Base-by-base conservation (phyloP, 1,139 yeast genomes). In the Zygosaccharomyces sapae region DNA sequence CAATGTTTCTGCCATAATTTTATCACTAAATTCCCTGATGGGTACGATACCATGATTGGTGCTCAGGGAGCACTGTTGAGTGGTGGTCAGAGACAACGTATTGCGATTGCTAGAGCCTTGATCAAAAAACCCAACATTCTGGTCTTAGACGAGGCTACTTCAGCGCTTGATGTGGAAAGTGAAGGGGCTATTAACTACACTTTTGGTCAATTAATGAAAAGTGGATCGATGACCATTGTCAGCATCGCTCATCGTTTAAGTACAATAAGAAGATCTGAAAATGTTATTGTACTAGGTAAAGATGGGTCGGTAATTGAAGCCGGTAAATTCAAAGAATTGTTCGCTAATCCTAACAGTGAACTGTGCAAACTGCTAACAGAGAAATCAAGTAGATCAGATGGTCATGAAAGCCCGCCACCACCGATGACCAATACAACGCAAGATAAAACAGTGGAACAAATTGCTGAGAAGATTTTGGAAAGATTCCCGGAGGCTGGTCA, bases 211-310 rank as follows among this genome's bases (percentile, higher is more conserved):
- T 66, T 83, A 38, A 85, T 89, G 86, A 73, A 74, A 46, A 74
- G 77, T 39, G 76, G 82, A 44, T 73, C 79, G 5, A 72, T 87
- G 49, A 89, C 97, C 0, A 83, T 95, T 6, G 86, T 90, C 44
- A 86, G 94, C 48, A 92, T 90, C 62, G 97, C 97, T 1, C 98
- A 90, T 66, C 73, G 97, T 55, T 72, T 89, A 49, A 85, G 96
- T 1, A 90, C 98, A 0, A 90, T 92, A 47, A 80, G 84, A 56
- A 78, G 89, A 57, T 84, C 96, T 50, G 92, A 88, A 57, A 76
- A 86, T 50, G 80, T 90, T 7, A 77, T 90, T 51, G 97, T 90
- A 2, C 69, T 90, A 22, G 87, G 89, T 24, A 72, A 76, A 45
- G 77, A 78, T 34, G 97, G 97, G 7, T 73, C 73, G 27, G 86